Evolutionary conservation across 2,329 filamentous ascomycete genomes (phyloP).

Genomic region (Sporothrix protearum): DNA sequence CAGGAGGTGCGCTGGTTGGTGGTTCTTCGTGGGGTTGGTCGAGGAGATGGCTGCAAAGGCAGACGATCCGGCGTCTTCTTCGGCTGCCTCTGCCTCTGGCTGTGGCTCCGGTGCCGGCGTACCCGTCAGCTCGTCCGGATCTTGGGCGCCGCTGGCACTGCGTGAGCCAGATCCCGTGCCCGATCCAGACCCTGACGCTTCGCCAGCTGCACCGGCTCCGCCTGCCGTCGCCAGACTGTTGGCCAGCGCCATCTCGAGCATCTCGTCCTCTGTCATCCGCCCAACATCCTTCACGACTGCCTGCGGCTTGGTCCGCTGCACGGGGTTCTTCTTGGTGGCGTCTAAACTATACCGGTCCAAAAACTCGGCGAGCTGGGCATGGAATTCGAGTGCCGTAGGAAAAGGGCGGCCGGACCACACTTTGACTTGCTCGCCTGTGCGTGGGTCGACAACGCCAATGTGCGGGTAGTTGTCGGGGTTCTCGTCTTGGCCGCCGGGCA

Average conservation of each 20-base stretch:
- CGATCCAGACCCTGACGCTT: not conserved
- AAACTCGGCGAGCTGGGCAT: slow-evolving; percentile 90
- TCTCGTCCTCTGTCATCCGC: slow-evolving; percentile 93
- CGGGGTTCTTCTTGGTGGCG: slow-evolving; percentile 85
- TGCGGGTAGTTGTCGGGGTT: slow-evolving; percentile 90
- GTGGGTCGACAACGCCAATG: slow-evolving; percentile 90
- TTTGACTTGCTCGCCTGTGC: slow-evolving; percentile 96
- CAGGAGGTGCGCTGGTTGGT: slow-evolving; percentile 53
- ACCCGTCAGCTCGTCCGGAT: slow-evolving; percentile 79
- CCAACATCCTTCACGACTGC: slow-evolving; percentile 69
- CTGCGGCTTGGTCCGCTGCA: slow-evolving; percentile 70
- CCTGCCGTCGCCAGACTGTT: slow-evolving; percentile 68
- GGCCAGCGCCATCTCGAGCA: slow-evolving; percentile 88
- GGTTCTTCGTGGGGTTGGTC: slow-evolving; percentile 73
- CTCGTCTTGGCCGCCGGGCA: slow-evolving; percentile 65
- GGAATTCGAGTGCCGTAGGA: slow-evolving; percentile 68
- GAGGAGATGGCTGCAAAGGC: slow-evolving; percentile 70
- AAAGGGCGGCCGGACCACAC: slow-evolving; percentile 86
- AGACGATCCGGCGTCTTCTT: slow-evolving; percentile 36
- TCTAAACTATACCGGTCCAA: slow-evolving; percentile 94
- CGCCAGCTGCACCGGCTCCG: not conserved
- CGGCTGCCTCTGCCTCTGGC: slow-evolving; percentile 54
- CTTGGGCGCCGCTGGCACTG: slow-evolving; percentile 46
- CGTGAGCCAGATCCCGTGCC: not conserved
- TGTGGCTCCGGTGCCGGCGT: slow-evolving; percentile 41